Evolutionary conservation across 495 filamentous ascomycete species (phyloP).

Genomic region (Parmelia sp.): DNA sequence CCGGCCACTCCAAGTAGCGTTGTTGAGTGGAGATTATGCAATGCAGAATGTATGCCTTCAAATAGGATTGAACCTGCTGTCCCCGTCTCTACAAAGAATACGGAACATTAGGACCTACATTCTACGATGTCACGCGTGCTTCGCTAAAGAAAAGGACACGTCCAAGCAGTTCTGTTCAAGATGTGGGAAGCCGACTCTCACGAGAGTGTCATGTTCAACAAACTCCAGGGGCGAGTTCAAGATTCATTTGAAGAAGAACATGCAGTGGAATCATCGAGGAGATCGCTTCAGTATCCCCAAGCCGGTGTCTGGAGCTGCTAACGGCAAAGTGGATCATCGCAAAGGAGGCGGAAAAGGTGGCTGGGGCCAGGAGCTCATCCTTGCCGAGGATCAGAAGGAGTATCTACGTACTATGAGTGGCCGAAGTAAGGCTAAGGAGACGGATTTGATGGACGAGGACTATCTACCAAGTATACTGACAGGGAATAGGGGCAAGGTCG

Average conservation of each 20-base stretch:
- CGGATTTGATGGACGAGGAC: constrained; percentile 91
- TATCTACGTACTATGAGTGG: constrained; percentile 59
- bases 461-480: constrained; percentile 82
- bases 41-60: constrained; percentile 94
- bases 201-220: constrained; percentile 78
- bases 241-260: constrained; percentile 87
- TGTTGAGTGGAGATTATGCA: constrained; percentile 90
- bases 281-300: constrained; percentile 89
- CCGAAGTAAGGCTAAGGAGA: constrained; percentile 59
- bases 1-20: constrained; percentile 69
- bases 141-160: constrained; percentile 77
- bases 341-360: constrained; percentile 76
- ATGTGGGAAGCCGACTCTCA: constrained; percentile 82
- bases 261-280: constrained; percentile 91
- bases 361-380: constrained; percentile 75
- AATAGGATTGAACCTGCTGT: constrained; percentile 89
- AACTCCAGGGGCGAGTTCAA: constrained; percentile 72
- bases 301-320: constrained; percentile 71
- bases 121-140: constrained; percentile 91
- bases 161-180: constrained; percentile 86
- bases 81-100: constrained; percentile 64
- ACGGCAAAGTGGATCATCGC: constrained; percentile 55
- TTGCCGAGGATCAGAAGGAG: constrained; percentile 96
- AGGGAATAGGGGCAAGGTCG: constrained; percentile 58
- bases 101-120: constrained; percentile 77